Evolutionary conservation across 179 eudicot species (phyloP), one percentile per base, ranked within the genome.

Genomic region (Vitellaria paradoxa): DNA sequence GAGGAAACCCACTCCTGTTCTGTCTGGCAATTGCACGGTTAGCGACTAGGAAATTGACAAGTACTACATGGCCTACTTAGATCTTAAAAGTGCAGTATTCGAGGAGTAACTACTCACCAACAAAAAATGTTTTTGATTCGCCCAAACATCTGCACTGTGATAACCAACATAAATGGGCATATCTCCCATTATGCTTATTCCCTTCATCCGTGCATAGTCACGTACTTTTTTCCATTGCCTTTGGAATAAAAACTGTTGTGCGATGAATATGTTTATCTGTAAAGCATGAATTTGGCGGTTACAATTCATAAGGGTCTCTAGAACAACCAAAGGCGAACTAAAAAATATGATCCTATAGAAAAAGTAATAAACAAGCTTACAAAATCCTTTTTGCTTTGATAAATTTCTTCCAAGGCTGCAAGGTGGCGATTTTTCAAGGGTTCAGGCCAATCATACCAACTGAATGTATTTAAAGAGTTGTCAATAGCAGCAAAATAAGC

Each of bases 141-240:
- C 98, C 99, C 99, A 96, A 78, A 96, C 97, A 86, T 96, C 99
- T 74, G 99, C 98, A 81, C 98, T 93, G 80, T 96, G 99, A 88
- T 96, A 93, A 76, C 97, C 99, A 67, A 96, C 98, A 88, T 96
- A 96, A 46, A 96, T 96, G 78, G 99, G 99, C 99, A 96, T 96
- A 86, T 96, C 99, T 72, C 99, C 99, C 98, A 96, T 93, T 83
- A 96, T 90, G 76, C 91, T 93, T 72, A 96, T 86, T 26, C 97
- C 94, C 79, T 88, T 93, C 45, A 59, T 70, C 70, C 60, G 80
- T 70, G 99, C 98, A 77, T 96, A 96, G 70, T 89, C 83, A 68
- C 88, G 91, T 55, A 96, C 90, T 84, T 89, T 92, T 78, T 89
- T 79, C 99, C 99, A 96, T 84, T 96, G 99, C 78, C 97, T 92